Conservation (phyloP, 2,329 filamentous ascomycete genomes). For the Aspergillus nomiae region DNA sequence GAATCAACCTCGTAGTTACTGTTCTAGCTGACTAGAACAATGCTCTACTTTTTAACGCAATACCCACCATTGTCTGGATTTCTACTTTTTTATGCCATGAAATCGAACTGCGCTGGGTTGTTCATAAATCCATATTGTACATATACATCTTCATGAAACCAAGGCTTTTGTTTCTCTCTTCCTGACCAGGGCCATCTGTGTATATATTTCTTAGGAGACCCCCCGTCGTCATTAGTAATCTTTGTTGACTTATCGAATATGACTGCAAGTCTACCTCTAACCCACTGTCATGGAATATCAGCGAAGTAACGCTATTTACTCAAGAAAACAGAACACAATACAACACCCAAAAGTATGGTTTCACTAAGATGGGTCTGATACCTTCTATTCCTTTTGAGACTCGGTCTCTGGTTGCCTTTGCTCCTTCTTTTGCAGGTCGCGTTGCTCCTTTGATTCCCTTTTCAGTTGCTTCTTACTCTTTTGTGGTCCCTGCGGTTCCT, state of each 20-base stretch:
- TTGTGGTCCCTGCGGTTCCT: slow-evolving; percentile 24
- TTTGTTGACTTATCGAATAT: not conserved
- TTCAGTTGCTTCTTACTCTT: slow-evolving; percentile 45
- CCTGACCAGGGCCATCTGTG: not conserved
- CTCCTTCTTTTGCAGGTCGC: slow-evolving; percentile 12
- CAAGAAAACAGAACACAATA: not conserved
- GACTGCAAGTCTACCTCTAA: not conserved
- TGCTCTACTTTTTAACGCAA: slow-evolving; percentile 6
- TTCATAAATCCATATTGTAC: not conserved
- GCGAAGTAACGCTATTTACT: not conserved
- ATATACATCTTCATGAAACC: not conserved
- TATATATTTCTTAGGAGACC: not conserved
- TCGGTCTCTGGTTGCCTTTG: not conserved
- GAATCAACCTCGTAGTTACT: not conserved
- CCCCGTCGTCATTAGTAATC: not conserved
- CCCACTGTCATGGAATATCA: not conserved
- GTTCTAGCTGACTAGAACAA: not conserved
- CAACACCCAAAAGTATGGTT: not conserved
- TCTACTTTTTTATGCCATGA: not conserved
- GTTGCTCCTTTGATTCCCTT: slow-evolving; percentile 48
- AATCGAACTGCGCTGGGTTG: not conserved
- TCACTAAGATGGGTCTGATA: not conserved
- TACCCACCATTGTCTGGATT: not conserved
- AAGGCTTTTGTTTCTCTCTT: not conserved
- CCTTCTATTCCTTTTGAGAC: not conserved